A percentile compares a stretch with the other conserved stretches of the same genome.
Evolutionary conservation across 2,329 filamentous ascomycete species (phyloP).

Genomic region (Fusarium buxicola): DNA sequence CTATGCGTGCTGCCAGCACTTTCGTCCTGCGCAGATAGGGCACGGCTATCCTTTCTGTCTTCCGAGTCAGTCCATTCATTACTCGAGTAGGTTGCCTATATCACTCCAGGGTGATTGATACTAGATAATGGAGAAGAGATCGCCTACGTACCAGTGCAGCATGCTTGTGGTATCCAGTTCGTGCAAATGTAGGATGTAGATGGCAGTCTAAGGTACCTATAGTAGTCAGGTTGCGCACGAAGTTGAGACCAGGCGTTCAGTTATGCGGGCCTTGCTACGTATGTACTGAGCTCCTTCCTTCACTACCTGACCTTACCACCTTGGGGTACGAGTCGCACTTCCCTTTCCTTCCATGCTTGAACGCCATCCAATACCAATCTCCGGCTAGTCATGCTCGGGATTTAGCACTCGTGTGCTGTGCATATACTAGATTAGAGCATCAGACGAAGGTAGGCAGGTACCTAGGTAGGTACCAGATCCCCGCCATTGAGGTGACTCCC

Average conservation of each 20-base stretch:
- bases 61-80: slow-evolving; percentile 28
- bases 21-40: slow-evolving; percentile 37
- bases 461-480: slow-evolving; percentile 19
- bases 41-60: slow-evolving; percentile 33
- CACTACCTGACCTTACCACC: slow-evolving; percentile 16
- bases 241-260: slow-evolving; percentile 7
- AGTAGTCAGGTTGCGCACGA: neutral
- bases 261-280: neutral
- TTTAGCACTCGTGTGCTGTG: neutral
- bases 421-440: too few species aligned
- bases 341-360: too few species aligned
- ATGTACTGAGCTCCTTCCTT: slow-evolving; percentile 1
- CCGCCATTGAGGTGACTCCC: slow-evolving; percentile 6
- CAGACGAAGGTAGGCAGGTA: too few species aligned
- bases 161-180: slow-evolving; percentile 9
- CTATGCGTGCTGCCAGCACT: slow-evolving; percentile 12
- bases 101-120: slow-evolving; percentile 5
- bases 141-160: slow-evolving; percentile 1
- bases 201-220: too few species aligned
- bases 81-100: slow-evolving; percentile 24
- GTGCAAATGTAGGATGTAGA: slow-evolving; percentile 9
- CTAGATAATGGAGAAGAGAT: slow-evolving; percentile 1
- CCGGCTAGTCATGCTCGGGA: neutral
- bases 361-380: too few species aligned
- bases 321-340: neutral